Conservation (phyloP, 129 eudicot species). For the Gnaphalium uliginosum region DNA sequence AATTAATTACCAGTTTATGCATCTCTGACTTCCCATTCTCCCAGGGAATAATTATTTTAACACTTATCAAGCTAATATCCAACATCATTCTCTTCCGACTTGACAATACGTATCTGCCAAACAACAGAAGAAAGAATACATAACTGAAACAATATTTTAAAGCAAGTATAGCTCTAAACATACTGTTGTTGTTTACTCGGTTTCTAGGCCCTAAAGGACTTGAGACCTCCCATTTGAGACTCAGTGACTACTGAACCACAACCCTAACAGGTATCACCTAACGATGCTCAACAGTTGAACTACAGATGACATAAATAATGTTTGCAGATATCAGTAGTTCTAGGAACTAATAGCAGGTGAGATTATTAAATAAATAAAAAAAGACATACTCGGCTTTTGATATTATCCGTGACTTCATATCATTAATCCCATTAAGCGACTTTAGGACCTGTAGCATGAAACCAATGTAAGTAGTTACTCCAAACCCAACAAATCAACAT, state of each 20-base stretch:
- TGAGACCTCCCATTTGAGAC: constrained; percentile 4
- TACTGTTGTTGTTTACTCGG: neutral
- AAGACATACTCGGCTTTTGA: constrained; percentile 80
- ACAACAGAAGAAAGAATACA: constrained; percentile 14
- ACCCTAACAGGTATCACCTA: neutral
- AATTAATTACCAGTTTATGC: constrained; percentile 55
- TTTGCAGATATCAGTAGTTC: neutral
- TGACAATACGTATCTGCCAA: constrained; percentile 67
- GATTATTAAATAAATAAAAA: neutral
- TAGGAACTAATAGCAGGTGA: constrained; percentile 1
- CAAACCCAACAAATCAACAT: constrained; percentile 19
- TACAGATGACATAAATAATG: neutral
- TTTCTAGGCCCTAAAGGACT: constrained; percentile 20
- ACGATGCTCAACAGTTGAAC: neutral
- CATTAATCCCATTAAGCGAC: constrained; percentile 68
- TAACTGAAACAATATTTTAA: neutral
- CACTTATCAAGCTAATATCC: constrained; percentile 58
- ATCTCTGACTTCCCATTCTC: constrained; percentile 36
- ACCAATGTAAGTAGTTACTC: constrained; percentile 17
- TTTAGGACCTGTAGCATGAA: constrained; percentile 55
- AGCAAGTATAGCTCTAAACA: neutral
- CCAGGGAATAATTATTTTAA: constrained; percentile 60
- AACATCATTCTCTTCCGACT: constrained; percentile 61
- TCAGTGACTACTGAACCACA: neutral
- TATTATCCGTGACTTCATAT: constrained; percentile 53